Evolutionary conservation across 129 eudicot species (phyloP).

Genomic region (Artemisia argyi): DNA sequence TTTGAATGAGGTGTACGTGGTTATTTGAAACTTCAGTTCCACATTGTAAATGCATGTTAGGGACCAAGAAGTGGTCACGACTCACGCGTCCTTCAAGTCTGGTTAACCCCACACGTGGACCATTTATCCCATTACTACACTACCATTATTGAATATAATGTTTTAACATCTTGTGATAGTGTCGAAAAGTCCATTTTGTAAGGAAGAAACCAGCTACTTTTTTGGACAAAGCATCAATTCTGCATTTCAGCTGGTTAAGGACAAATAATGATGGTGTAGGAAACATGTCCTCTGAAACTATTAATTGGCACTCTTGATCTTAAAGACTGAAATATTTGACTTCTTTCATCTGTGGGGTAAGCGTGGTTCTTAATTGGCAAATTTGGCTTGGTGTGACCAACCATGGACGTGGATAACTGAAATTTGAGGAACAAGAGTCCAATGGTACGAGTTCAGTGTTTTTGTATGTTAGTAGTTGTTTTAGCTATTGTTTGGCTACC

Average conservation of each 20-base stretch:
- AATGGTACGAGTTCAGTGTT: no score
- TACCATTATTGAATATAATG: neutral
- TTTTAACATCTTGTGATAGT: neutral
- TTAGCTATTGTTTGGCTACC: no score
- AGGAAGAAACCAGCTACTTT: slow-evolving; percentile 1
- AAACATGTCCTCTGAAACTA: neutral
- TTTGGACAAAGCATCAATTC: slow-evolving; percentile 10
- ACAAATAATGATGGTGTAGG: neutral
- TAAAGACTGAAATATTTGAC: no score
- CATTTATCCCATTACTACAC: neutral
- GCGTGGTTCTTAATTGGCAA: no score
- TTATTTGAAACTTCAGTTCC: neutral
- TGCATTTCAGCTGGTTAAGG: neutral
- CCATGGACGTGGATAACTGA: no score
- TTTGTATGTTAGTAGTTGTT: no score
- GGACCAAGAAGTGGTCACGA: slow-evolving; percentile 16
- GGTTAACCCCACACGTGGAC: slow-evolving; percentile 7
- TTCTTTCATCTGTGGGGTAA: no score
- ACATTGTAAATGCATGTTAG: neutral
- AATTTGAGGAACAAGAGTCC: no score
- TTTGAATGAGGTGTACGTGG: neutral
- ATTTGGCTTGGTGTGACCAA: no score
- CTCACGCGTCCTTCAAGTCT: neutral
- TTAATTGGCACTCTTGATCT: neutral
- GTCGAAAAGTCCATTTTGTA: neutral